Evolutionary conservation across 2,329 filamentous ascomycete species (phyloP), one percentile per base, ranked within the genome.

Genomic region (Aspergillus arachidicola): DNA sequence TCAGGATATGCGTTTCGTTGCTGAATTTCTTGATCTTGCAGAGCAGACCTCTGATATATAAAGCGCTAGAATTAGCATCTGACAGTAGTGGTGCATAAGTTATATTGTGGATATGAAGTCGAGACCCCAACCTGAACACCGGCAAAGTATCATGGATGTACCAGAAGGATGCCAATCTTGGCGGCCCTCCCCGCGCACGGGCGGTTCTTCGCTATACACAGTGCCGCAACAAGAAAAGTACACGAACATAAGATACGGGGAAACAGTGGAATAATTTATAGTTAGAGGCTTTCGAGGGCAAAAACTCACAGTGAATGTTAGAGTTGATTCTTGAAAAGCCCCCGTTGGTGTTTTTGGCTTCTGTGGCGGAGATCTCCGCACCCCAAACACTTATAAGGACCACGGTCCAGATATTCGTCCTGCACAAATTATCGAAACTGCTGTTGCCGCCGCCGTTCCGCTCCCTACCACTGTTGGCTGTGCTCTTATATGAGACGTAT

Each of bases 91-190:
- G 28, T 19, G 14, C 16, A 34, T 32, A 48, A n/a, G 14, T n/a
- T 14, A 55, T 55, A 26, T 9, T 10, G 14, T 14, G 34, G 19
- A 38, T 38, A 30, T 23, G 32, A 36, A 38, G 34, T 55, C 32
- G 36, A 41, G n/a, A 36, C n/a, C 32, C n/a, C 21, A 54, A 54
- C 51, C 34, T 21, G 21, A 32, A 34, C n/a, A 26, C 21, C 32
- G 19, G n/a, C 32, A 11, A 34, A 36, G 51, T 54, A 36, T 54
- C n/a, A 54, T 54, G 51, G 51, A 54, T 54, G 51, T 54, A 38
- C 51, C 30, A 36, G 30, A 53, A 21, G 30, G 32, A 54, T 54
- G 16, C 30, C 50, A 51, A 32, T 36, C 30, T 54, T 54, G 50
- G 50, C 30, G 26, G 50, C 36, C 51, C 23, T 28, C 48, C 30